These are phyloP conservation scores for Boletus eberwhitei DNA, from an alignment of 768 basidiomycete species.

Conservation along the genomic window DNA sequence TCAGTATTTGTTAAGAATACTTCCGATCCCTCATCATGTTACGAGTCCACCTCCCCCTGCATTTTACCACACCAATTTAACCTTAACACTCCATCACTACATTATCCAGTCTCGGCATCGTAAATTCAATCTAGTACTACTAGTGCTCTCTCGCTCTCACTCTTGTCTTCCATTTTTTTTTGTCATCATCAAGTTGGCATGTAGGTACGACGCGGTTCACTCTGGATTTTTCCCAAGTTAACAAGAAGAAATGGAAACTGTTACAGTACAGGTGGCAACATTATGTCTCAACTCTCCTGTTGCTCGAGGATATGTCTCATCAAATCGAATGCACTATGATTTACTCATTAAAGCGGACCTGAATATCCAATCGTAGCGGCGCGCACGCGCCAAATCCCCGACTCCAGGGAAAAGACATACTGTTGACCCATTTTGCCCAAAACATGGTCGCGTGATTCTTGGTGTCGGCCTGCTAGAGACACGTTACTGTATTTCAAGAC, in stretches of 20 bases:
- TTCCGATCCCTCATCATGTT: conserved; percentile 6
- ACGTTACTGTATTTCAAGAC: too few relatives aligned
- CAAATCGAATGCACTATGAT: background rate
- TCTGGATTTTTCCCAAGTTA: conserved; percentile 8
- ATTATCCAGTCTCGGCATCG: conserved; percentile 26
- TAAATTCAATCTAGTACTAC: conserved; percentile 27
- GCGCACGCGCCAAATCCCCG: too few relatives aligned
- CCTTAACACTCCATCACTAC: conserved; percentile 16
- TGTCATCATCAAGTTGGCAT: conserved; percentile 17
- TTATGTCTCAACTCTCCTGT: background rate
- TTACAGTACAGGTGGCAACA: background rate
- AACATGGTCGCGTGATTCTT: too few relatives aligned
- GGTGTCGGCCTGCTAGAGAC: too few relatives aligned
- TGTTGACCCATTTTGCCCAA: too few relatives aligned
- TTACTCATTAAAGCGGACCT: background rate
- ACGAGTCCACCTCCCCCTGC: conserved; percentile 7
- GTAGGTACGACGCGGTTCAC: conserved; percentile 11
- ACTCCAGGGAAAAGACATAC: too few relatives aligned
- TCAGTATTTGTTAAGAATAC: conserved; percentile 17
- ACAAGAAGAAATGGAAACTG: conserved; percentile 8
- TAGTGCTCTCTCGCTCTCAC: conserved; percentile 4
- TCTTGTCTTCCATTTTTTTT: background rate
- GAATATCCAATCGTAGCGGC: too few relatives aligned
- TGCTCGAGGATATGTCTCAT: background rate
- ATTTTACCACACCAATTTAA: conserved; percentile 20